These are phyloP conservation scores for Cercospora zeina DNA, from an alignment of 2,329 filamentous ascomycete species.

Conservation along the genomic window DNA sequence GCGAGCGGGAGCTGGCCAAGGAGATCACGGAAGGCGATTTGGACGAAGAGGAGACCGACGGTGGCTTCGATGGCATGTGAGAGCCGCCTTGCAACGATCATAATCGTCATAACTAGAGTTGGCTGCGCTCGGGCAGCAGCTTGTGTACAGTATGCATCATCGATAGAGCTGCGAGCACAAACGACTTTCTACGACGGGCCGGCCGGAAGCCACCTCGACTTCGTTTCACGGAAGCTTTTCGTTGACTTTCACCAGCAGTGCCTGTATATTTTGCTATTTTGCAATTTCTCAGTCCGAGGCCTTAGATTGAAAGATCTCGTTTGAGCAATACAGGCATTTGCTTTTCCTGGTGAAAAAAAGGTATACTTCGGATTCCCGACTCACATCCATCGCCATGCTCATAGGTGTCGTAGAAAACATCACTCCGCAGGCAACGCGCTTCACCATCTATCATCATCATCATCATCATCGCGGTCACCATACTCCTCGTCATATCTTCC, in stretches of 20 bases:
- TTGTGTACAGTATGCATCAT: constrained; percentile 13
- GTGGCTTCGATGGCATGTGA: constrained; percentile 83
- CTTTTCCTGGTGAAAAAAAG: background rate
- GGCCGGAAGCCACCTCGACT: background rate
- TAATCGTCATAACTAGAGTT: background rate
- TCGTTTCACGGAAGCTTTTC: background rate
- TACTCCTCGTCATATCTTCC: constrained; percentile 29
- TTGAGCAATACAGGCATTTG: background rate
- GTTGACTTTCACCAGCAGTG: background rate
- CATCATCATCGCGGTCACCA: constrained; percentile 5
- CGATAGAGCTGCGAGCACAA: constrained; percentile 19
- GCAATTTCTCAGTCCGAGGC: too few species aligned
- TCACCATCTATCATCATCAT: constrained; percentile 23
- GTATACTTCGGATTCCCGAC: background rate
- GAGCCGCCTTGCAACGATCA: background rate
- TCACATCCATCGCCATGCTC: constrained; percentile 1
- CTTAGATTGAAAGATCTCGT: too few species aligned
- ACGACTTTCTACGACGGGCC: constrained; percentile 1
- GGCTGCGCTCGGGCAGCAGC: constrained; percentile 43
- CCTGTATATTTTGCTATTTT: too few species aligned
- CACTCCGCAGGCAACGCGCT: too few species aligned
- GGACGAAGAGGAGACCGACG: constrained; percentile 65
- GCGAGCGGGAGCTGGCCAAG: constrained; percentile 95
- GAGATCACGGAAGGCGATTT: constrained; percentile 97
- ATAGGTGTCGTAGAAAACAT: background rate